Conservation (phyloP, 2,329 filamentous ascomycete species). For the Nemania abortiva region DNA sequence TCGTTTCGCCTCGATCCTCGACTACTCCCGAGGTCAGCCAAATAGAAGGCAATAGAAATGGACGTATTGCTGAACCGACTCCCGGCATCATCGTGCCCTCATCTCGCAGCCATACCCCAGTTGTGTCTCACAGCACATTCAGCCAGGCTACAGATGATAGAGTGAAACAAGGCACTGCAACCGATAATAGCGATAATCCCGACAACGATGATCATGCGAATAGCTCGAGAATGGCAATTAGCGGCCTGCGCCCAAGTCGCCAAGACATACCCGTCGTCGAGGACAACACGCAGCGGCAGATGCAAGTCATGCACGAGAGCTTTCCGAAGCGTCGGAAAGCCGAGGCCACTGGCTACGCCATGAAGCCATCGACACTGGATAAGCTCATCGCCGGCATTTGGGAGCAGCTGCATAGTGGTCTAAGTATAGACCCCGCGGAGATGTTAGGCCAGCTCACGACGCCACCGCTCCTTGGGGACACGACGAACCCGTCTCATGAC, state of each 20-base stretch:
- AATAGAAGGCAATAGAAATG: not conserved
- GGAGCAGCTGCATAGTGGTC: constrained; percentile 52
- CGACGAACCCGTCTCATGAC: not conserved
- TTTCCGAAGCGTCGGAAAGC: constrained; percentile 40
- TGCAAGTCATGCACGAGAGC: constrained; percentile 41
- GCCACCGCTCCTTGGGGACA: constrained; percentile 32
- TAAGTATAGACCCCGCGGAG: constrained; percentile 48
- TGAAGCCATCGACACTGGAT: constrained; percentile 47
- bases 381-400: constrained; percentile 52
- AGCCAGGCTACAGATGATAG: not conserved
- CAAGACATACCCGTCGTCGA: constrained; percentile 37
- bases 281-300: constrained; percentile 47
- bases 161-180: not conserved
- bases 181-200: constrained; percentile 1
- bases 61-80: not conserved
- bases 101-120: constrained; percentile 4
- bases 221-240: constrained; percentile 57
- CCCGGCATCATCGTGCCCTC: constrained; percentile 31
- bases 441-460: constrained; percentile 47
- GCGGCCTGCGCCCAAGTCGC: constrained; percentile 41
- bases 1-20: constrained; percentile 23
- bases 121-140: not conserved
- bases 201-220: not conserved
- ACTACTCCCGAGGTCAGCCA: constrained; percentile 4
- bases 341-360: constrained; percentile 48